These are phyloP conservation scores for Papiliotrema laurentii DNA, from an alignment of 1,284 basidiomycete genomes.

Conservation along the genomic window DNA sequence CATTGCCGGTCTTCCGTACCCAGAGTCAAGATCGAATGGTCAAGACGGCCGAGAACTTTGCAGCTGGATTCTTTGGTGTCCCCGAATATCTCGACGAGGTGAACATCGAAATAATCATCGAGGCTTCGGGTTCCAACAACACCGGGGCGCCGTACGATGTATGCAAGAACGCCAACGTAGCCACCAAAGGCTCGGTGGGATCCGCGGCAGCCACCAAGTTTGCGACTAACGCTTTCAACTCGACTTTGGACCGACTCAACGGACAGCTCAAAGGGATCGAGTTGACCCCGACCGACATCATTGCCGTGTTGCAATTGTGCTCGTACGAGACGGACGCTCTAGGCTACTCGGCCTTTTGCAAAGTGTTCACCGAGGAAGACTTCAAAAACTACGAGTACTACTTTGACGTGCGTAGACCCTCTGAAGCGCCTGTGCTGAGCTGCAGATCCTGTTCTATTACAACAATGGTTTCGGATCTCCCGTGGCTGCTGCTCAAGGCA, in stretches of 20 bases:
- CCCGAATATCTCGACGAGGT: constrained; percentile 78
- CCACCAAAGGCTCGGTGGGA: constrained; percentile 52
- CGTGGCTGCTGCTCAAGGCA: constrained; percentile 69
- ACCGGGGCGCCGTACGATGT: constrained; percentile 48
- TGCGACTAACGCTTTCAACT: constrained; percentile 53
- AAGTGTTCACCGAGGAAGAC: constrained; percentile 81
- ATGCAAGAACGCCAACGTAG: constrained; percentile 65
- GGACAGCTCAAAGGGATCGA: constrained; percentile 17
- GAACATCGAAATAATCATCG: constrained; percentile 56
- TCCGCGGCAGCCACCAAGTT: constrained; percentile 55
- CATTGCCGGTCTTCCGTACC: constrained; percentile 61
- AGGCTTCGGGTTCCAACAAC: constrained; percentile 55
- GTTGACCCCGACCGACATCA: constrained; percentile 27
- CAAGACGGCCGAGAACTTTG: constrained; percentile 75
- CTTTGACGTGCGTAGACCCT: constrained; percentile 5
- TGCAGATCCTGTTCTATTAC: constrained; percentile 55
- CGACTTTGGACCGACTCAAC: constrained; percentile 2
- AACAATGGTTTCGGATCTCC: constrained; percentile 75
- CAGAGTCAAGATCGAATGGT: constrained; percentile 75
- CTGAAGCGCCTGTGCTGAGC: constrained; percentile 58
- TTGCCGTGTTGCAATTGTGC: constrained; percentile 52
- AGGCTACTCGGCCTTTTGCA: constrained; percentile 84
- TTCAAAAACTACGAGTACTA: constrained; percentile 72
- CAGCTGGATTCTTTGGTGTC: constrained; percentile 80
- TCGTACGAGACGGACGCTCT: constrained; percentile 88